These are phyloP conservation scores for Tilletiaria anomala DNA, from an alignment of 1,284 basidiomycete species.

Conservation along the genomic window DNA sequence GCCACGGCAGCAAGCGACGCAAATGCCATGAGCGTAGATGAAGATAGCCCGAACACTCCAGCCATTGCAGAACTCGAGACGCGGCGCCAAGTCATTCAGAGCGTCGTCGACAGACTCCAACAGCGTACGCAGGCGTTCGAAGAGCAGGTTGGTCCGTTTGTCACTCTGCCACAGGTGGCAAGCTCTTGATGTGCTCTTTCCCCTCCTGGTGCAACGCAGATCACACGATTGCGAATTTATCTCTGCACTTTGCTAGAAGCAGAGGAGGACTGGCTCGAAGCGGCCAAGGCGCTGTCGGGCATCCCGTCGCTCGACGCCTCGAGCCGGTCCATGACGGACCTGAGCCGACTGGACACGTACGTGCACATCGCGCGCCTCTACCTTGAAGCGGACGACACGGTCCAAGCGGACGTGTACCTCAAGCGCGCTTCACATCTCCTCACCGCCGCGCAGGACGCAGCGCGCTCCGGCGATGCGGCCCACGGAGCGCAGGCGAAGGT, in stretches of 20 bases:
- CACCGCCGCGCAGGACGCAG: neutral
- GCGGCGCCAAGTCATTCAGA: constrained; percentile 51
- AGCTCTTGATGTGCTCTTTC: too few species aligned
- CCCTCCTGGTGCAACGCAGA: too few species aligned
- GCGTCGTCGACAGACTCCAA: constrained; percentile 57
- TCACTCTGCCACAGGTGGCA: too few species aligned
- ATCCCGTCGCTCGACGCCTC: constrained; percentile 63
- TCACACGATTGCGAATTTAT: constrained; percentile 61
- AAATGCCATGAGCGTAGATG: neutral
- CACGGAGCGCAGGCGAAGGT: constrained; percentile 5
- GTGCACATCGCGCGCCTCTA: constrained; percentile 84
- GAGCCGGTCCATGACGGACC: constrained; percentile 61
- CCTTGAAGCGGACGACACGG: constrained; percentile 86
- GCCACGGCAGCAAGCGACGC: neutral
- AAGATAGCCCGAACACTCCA: constrained; percentile 42
- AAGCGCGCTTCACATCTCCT: constrained; percentile 84
- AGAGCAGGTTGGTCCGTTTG: too few species aligned
- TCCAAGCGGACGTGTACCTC: constrained; percentile 87
- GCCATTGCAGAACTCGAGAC: constrained; percentile 16
- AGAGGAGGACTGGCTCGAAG: constrained; percentile 82
- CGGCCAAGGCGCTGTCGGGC: constrained; percentile 75
- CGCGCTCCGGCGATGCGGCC: neutral
- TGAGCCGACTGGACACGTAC: constrained; percentile 76
- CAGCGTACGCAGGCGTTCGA: constrained; percentile 73
- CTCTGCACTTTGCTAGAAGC: constrained; percentile 73